Evolutionary conservation across 768 basidiomycete genomes (phyloP), one percentile per base, ranked within the genome.

Genomic region (Cantharellus anzutake): DNA sequence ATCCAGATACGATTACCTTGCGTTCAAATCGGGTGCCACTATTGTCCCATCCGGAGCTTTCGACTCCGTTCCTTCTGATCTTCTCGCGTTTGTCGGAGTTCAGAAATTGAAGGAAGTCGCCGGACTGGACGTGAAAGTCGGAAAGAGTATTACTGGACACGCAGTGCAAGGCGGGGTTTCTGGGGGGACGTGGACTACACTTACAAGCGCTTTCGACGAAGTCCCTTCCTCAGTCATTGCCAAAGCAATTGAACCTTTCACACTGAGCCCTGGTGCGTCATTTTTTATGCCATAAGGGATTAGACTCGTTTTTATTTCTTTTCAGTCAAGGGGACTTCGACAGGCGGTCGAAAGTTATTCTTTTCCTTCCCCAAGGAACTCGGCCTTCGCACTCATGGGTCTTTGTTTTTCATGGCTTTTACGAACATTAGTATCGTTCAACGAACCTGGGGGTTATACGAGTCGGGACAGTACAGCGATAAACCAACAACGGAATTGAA

Each of bases 41-140:
- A 83, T 97, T 63, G 76, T 96, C 20, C 87, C 87, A 34, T 74
- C 80, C 2, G 85, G 81, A 59, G 90, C 83, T 2, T 76, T 86
- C 61, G 86, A 89, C 67, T 88, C 85, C 1, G 65, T 88, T 38
- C 86, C 86, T 2, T 79, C 82, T 2, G 90, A 96, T 67, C 68
- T 84, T 51, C 70, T 78, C 5, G 78, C 80, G 0, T 83, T 80
- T 70, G 71, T 88, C 53, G 77, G 84, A 16, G 82, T 82, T 60
- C 80, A 78, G 64, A 81, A 81, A 0, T 75, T 92, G 58, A 82
- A 83, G 68, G 66, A 72, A 5, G 67, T 70, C 56, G 70, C 66
- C 41, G 59, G 14, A 3, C 57, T 59, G 2, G 60, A 61, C 35
- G 60, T 59, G 37, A 60, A 59, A n/a, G 50, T 80, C n/a, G 80